Conservation (phyloP, 2,329 filamentous ascomycete genomes). For the Aspergillus nomiae region DNA sequence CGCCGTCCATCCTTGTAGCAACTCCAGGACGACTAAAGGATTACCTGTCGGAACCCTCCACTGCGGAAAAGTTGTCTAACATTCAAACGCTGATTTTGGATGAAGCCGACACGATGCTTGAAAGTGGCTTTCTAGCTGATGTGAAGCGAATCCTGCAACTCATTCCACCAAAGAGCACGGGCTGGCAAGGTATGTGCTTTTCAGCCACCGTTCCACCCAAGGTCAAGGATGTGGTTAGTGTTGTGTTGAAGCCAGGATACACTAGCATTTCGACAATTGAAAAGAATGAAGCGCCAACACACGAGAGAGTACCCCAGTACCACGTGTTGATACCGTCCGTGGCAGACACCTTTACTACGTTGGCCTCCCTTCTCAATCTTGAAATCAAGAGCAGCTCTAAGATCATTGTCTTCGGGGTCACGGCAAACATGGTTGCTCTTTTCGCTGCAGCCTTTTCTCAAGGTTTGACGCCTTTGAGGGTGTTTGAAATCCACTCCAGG, state of each 20-base stretch:
- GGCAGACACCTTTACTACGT: slow-evolving; percentile 47
- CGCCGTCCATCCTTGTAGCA: slow-evolving; percentile 46
- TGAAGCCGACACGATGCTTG: slow-evolving; percentile 37
- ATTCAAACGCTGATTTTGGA: slow-evolving; percentile 55
- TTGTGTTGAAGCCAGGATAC: slow-evolving; percentile 64
- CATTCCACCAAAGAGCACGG: slow-evolving; percentile 53
- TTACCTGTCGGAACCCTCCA: slow-evolving; percentile 45
- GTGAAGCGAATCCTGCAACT: slow-evolving; percentile 54
- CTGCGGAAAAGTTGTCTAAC: slow-evolving; percentile 48
- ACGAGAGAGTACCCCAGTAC: slow-evolving; percentile 54
- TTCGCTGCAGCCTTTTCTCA: slow-evolving; percentile 58
- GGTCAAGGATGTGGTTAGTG: slow-evolving; percentile 74
- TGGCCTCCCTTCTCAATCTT: slow-evolving; percentile 48
- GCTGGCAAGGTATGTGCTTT: slow-evolving; percentile 68
- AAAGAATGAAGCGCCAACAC: slow-evolving; percentile 77
- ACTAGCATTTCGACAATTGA: slow-evolving; percentile 84
- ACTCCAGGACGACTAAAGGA: slow-evolving; percentile 53
- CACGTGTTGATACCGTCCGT: slow-evolving; percentile 47
- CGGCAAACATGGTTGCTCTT: slow-evolving; percentile 65
- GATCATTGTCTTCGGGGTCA: slow-evolving; percentile 84
- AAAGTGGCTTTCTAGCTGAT: slow-evolving; percentile 50
- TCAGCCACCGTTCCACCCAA: slow-evolving; percentile 85
- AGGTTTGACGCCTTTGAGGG: slow-evolving; percentile 34
- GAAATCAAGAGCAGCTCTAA: slow-evolving; percentile 64
- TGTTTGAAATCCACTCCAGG: slow-evolving; percentile 73